Evolutionary conservation across 73 alveolate species (phyloP).

Genomic region (Paramecium tetraurelia): DNA sequence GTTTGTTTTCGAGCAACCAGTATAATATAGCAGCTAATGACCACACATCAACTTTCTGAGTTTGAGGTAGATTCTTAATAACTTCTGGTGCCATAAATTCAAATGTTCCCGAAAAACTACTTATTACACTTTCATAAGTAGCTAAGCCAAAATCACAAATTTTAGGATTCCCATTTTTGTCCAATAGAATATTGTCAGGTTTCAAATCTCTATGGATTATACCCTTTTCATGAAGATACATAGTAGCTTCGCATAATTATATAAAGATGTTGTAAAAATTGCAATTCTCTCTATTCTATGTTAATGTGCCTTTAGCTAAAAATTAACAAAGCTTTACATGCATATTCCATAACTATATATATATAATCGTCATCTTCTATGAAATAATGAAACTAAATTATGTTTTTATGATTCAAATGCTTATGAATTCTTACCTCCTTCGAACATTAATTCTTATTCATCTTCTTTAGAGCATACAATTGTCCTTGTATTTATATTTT

Average conservation of each 20-base stretch:
- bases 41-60: constrained; percentile 65
- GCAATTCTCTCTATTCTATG: background rate
- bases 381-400: background rate
- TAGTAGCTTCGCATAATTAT: constrained; percentile 2
- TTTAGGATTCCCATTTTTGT: constrained; percentile 39
- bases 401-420: background rate
- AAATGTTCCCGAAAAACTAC: constrained; percentile 61
- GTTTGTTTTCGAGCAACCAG: constrained; percentile 49
- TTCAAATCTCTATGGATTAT: constrained; percentile 68
- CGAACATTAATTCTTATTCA: background rate
- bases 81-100: constrained; percentile 70
- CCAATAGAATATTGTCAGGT: constrained; percentile 70
- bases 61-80: constrained; percentile 38
- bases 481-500: background rate
- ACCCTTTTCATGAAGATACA: constrained; percentile 48
- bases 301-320: background rate
- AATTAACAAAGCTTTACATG: background rate
- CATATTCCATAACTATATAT: constrained; percentile 8
- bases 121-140: background rate
- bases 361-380: background rate
- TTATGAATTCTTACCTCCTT: constrained; percentile 1
- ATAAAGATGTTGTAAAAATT: background rate
- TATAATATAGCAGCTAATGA: constrained; percentile 60
- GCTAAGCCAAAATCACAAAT: constrained; percentile 67
- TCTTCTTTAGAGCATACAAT: background rate